phyloP scores from a whole-genome alignment of 2,329 filamentous ascomycete genomes.

The Pestalotiopsis sp. region DNA sequence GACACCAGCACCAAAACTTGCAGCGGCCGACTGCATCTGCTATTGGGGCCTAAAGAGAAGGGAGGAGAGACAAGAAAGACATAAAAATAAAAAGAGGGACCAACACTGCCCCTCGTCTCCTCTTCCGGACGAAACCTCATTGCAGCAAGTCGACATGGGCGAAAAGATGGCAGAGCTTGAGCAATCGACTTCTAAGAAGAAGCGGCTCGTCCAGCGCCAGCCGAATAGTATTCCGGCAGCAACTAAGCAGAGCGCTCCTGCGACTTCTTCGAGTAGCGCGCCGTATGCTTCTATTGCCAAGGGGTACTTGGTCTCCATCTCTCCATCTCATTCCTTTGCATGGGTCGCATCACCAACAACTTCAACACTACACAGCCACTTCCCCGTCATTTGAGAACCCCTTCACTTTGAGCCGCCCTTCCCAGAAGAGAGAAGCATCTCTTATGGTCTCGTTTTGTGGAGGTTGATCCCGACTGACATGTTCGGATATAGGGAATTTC shows the following conservation, averaged over 20 bases:
- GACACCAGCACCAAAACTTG: background rate
- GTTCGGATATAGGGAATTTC: slow-evolving; percentile 59
- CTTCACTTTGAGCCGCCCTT: background rate
- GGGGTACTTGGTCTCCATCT: slow-evolving; percentile 22
- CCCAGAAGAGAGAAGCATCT: background rate
- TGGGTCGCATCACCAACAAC: background rate
- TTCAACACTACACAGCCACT: background rate
- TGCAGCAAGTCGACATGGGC: background rate
- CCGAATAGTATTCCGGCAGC: background rate
- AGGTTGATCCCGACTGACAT: slow-evolving; percentile 24
- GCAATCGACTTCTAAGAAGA: background rate
- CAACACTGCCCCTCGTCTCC: background rate
- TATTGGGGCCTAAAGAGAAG: background rate
- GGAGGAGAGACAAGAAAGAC: background rate
- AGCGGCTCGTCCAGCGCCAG: slow-evolving; percentile 7
- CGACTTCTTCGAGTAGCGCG: slow-evolving; percentile 13
- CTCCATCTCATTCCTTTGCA: background rate
- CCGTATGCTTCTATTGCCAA: slow-evolving; percentile 27
- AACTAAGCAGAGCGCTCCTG: background rate
- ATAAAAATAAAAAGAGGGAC: background rate
- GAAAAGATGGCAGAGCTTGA: background rate
- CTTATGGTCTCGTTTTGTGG: background rate
- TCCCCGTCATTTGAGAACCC: background rate
- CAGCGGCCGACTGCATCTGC: slow-evolving; percentile 5
- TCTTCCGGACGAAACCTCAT: background rate